Conservation (phyloP, 139 green algal genomes). For the Chlorella sp. region DNA sequence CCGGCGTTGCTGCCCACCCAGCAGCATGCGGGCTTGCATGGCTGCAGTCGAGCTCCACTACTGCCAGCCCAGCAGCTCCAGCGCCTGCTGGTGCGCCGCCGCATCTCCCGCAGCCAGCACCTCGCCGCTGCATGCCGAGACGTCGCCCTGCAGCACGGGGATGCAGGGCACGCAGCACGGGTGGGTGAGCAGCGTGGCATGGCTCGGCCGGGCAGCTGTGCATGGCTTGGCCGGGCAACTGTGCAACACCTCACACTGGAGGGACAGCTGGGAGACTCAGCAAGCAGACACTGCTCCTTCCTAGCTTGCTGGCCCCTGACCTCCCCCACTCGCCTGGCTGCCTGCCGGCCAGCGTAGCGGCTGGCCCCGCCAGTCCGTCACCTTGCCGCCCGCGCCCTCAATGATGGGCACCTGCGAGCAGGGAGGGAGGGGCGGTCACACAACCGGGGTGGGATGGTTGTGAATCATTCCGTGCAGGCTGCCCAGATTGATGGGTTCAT, state of each 20-base stretch:
- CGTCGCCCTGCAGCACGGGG: slow-evolving; percentile 24
- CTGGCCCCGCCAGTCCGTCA: slow-evolving; percentile 93
- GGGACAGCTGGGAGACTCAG: no score
- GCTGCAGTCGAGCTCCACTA: not conserved
- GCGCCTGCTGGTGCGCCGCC: slow-evolving; percentile 57
- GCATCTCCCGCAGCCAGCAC: slow-evolving; percentile 84
- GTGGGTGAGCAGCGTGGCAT: not conserved
- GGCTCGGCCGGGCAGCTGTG: not conserved
- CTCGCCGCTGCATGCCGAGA: slow-evolving; percentile 69
- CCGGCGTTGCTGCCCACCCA: no score
- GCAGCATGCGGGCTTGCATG: no score
- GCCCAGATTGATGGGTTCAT: not conserved
- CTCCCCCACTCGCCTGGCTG: not conserved
- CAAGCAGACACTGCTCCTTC: not conserved
- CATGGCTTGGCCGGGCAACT: not conserved
- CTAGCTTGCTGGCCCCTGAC: not conserved
- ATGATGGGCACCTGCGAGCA: slow-evolving; percentile 91
- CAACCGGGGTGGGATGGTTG: not conserved
- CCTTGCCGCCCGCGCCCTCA: slow-evolving; percentile 89
- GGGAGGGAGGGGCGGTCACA: not conserved
- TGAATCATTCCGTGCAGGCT: not conserved
- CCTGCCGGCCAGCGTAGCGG: slow-evolving; percentile 57
- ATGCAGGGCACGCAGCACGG: not conserved
- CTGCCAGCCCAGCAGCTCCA: slow-evolving; percentile 71
- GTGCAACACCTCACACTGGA: not conserved